Conservation (phyloP, 495 filamentous ascomycete genomes). For the Penicillium roqueforti region DNA sequence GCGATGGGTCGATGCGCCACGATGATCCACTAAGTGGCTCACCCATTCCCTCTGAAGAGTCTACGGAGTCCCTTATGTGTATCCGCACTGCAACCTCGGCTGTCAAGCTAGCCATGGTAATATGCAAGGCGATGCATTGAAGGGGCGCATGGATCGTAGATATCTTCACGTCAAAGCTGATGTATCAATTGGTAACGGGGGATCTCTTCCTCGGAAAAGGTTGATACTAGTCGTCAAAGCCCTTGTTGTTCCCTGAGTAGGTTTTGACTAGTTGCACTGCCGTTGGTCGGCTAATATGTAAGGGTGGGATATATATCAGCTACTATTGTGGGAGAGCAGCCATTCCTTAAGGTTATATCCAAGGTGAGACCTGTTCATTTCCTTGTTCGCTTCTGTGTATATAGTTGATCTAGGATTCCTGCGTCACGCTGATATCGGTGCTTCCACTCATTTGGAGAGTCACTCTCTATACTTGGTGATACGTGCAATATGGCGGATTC, state of each 20-base stretch:
- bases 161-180: background rate
- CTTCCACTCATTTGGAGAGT: background rate
- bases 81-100: too few relatives aligned
- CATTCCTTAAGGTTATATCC: background rate
- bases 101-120: background rate
- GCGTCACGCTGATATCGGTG: background rate
- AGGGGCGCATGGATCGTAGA: background rate
- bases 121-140: constrained; percentile 14
- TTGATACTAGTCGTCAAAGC: too few relatives aligned
- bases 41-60: background rate
- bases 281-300: constrained; percentile 13
- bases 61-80: too few relatives aligned
- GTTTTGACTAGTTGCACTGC: too few relatives aligned
- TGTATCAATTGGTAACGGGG: too few relatives aligned
- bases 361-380: constrained; percentile 14
- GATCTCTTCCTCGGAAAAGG: too few relatives aligned
- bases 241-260: too few relatives aligned
- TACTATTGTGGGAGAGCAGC: background rate
- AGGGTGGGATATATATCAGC: constrained; percentile 17
- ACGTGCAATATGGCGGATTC: constrained; percentile 13
- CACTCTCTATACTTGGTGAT: background rate
- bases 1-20: background rate
- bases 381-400: background rate
- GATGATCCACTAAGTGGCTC: too few relatives aligned
- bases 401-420: background rate